Evolutionary conservation across 768 basidiomycete species (phyloP), one percentile per base, ranked within the genome.

Genomic region (Tricholoma saponaceum): DNA sequence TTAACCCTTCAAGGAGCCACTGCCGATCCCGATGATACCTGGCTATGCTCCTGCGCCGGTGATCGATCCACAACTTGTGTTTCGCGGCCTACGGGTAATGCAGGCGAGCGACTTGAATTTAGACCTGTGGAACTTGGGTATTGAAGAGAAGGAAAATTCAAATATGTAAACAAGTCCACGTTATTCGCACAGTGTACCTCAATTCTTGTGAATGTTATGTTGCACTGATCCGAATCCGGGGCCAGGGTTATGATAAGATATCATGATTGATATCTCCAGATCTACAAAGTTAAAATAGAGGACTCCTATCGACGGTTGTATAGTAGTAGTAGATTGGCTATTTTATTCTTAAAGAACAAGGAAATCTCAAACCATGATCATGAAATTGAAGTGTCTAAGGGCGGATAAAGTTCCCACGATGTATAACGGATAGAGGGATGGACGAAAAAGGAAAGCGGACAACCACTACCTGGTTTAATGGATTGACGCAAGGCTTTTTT

Each of bases 81-180:
- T 89, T 55, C 79, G 78, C 16, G 86, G 85, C 5, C 69, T 87
- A 39, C 66, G 84, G 28, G 72, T 84, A 14, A 73, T 76, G 13
- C 74, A 75, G 5, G 73, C 75, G 23, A 68, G 69, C 26, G 83
- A 83, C 59, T 69, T 87, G 61, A 77, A 80, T 59, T 65, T 83
- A 55, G 62, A 64, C 20, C 52, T 78, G 35, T 85, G 82, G 80
- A 74, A 74, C 47, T 43, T 32, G 25, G 73, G 65, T 0, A 72
- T 75, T 32, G 67, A 68, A 46, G 64, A 68, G 43, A 60, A 61
- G 25, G 58, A 56, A 39, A 52, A 28, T 23, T 20, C 32, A 39
- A 28, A 30, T 18, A 4, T 53, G 18, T 51, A 43, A n/a, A 39
- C 5, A 14, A 39, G 3, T 4, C 14, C 4, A 7, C 37, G 16